Percentiles rank a stretch among this genome's conserved stretches.
Evolutionary conservation across 192 early-diverging fungal species (phyloP).

Genomic region (Coemansia sp.): DNA sequence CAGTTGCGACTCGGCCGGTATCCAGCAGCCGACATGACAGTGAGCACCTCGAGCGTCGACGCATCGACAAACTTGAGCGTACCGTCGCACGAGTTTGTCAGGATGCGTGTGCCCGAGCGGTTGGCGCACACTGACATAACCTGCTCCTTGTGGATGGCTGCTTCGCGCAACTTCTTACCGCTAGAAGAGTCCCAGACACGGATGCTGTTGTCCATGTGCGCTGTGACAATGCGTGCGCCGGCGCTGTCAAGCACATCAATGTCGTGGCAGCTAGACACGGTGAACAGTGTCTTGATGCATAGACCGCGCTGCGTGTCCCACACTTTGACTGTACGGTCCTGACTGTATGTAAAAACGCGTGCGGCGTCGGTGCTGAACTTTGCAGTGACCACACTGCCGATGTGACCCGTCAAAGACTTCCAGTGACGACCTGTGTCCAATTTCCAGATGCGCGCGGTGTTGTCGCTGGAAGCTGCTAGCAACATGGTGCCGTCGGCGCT

Average conservation of each 20-base stretch:
- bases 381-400: conserved; percentile 87
- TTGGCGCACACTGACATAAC: conserved; percentile 82
- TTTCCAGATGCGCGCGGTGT: conserved; percentile 85
- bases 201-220: conserved; percentile 91
- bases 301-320: conserved; percentile 92
- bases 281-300: conserved; percentile 89
- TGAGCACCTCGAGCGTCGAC: conserved; percentile 68
- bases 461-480: conserved; percentile 84
- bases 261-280: conserved; percentile 94
- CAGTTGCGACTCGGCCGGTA: conserved; percentile 87
- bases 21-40: conserved; percentile 59
- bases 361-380: conserved; percentile 77
- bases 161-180: conserved; percentile 77
- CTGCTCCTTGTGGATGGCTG: conserved; percentile 85
- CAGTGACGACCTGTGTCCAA: conserved; percentile 71
- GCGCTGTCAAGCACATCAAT: conserved; percentile 73
- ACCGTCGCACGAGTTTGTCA: conserved; percentile 95
- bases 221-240: conserved; percentile 80
- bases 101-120: conserved; percentile 55
- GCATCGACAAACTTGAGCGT: conserved; percentile 83
- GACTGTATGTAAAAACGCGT: conserved; percentile 88
- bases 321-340: conserved; percentile 93
- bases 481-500: conserved; percentile 42
- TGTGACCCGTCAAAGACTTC: conserved; percentile 94
- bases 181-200: conserved; percentile 87